Percentiles rank a stretch among this genome's conserved stretches.
These are phyloP conservation scores for Aspergillus amoenus DNA, from an alignment of 2,329 filamentous ascomycete species.

Conservation along the genomic window DNA sequence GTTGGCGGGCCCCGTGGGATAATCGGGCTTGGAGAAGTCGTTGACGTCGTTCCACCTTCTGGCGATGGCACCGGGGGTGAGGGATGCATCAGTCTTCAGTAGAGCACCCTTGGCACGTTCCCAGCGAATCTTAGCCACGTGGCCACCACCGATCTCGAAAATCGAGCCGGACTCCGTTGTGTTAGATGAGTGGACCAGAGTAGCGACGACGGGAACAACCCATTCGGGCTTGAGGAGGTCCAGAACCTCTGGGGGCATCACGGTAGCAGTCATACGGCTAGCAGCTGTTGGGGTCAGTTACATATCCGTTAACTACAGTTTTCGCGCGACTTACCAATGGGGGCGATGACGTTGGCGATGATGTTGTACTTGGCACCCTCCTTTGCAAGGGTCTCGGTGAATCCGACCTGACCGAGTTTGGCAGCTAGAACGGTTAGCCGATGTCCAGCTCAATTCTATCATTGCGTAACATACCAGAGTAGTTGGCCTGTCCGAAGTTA, in stretches of 20 bases:
- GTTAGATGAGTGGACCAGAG: slow-evolving; percentile 83
- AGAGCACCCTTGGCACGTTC: slow-evolving; percentile 87
- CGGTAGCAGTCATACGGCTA: slow-evolving; percentile 90
- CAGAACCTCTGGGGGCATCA: slow-evolving; percentile 92
- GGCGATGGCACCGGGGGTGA: slow-evolving; percentile 84
- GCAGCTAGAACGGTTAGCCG: slow-evolving; percentile 59
- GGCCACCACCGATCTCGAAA: slow-evolving; percentile 90
- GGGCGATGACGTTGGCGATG: slow-evolving; percentile 88
- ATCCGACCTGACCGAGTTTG: slow-evolving; percentile 92
- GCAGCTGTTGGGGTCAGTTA: slow-evolving; percentile 58
- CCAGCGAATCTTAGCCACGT: slow-evolving; percentile 92
- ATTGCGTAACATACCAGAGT: slow-evolving; percentile 61
- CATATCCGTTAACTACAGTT: background rate
- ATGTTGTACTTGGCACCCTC: slow-evolving; percentile 99
- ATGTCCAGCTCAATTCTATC: background rate
- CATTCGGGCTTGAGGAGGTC: slow-evolving; percentile 85
- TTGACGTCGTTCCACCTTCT: slow-evolving; percentile 86
- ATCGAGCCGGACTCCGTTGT: slow-evolving; percentile 80
- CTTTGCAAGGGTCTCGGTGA: slow-evolving; percentile 96
- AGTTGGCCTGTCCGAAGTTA: slow-evolving; percentile 94
- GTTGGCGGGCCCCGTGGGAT: slow-evolving; percentile 82
- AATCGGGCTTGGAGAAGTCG: slow-evolving; percentile 80
- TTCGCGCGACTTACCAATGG: slow-evolving; percentile 57
- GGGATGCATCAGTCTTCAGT: slow-evolving; percentile 81
- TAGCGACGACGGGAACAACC: slow-evolving; percentile 90